Evolutionary conservation across 2,329 filamentous ascomycete species (phyloP).

Genomic region (Ophiobolus disseminans): DNA sequence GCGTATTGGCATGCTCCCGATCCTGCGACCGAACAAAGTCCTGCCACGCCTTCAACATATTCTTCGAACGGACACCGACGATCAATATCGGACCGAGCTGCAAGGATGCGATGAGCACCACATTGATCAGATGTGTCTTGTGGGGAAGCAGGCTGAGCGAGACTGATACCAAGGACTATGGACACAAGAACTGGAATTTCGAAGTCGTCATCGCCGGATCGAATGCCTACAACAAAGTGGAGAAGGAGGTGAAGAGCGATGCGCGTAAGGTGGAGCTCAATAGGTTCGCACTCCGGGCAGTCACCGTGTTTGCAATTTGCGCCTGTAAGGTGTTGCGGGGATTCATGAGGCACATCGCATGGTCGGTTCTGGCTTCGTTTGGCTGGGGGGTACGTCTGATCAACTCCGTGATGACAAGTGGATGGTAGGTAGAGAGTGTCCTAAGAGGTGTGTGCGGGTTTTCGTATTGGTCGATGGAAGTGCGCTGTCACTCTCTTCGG

Average conservation of each 20-base stretch:
- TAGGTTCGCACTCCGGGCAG: no score
- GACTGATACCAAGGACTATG: slow-evolving; percentile 16
- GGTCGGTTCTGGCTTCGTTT: no score
- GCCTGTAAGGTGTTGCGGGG: no score
- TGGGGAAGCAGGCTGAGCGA: slow-evolving; percentile 21
- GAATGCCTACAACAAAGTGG: slow-evolving; percentile 23
- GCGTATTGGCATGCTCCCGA: slow-evolving; percentile 31
- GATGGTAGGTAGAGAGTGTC: no score
- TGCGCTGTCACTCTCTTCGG: no score
- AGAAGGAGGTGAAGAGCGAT: background rate
- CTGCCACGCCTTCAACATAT: slow-evolving; percentile 35
- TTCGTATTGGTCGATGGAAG: no score
- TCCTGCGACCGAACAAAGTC: slow-evolving; percentile 19
- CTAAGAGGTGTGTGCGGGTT: no score
- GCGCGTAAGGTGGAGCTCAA: no score
- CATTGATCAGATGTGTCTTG: slow-evolving; percentile 31
- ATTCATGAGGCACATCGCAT: no score
- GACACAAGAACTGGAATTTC: slow-evolving; percentile 18
- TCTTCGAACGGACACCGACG: slow-evolving; percentile 30
- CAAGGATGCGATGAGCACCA: slow-evolving; percentile 23
- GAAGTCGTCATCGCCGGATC: slow-evolving; percentile 22
- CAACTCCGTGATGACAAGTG: no score
- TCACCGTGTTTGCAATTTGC: no score
- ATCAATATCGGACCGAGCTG: slow-evolving; percentile 17
- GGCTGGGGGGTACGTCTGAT: no score